Evolutionary conservation across 768 basidiomycete species (phyloP).

Genomic region (Strobilomyces dryophilus): DNA sequence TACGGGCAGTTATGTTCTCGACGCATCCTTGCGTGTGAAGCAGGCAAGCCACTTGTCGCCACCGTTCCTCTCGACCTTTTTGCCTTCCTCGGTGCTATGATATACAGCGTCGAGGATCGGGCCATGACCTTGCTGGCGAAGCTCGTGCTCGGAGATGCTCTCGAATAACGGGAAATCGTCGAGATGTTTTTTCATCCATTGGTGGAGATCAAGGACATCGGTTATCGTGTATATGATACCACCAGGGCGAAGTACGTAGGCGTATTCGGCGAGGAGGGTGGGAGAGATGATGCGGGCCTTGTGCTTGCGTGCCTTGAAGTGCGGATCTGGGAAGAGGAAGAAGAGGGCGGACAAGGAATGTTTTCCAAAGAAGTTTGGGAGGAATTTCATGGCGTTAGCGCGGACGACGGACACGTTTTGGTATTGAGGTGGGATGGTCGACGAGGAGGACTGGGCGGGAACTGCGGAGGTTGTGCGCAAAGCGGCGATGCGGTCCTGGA

Average conservation of each 20-base stretch:
- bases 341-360: conserved; percentile 90
- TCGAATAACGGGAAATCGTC: conserved; percentile 85
- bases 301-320: conserved; percentile 97
- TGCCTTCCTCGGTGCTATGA: conserved; percentile 91
- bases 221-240: conserved; percentile 98
- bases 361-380: conserved; percentile 92
- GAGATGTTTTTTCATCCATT: conserved; percentile 95
- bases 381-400: conserved; percentile 98
- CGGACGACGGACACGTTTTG: conserved; percentile 92
- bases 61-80: conserved; percentile 89
- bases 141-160: conserved; percentile 64
- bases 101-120: conserved; percentile 79
- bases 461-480: conserved; percentile 60
- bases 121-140: conserved; percentile 74
- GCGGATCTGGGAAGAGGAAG: conserved; percentile 98
- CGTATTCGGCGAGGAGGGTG: conserved; percentile 96
- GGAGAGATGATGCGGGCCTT: conserved; percentile 98
- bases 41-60: conserved; percentile 93
- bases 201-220: conserved; percentile 89
- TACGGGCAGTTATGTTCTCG: conserved; percentile 7
- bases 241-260: conserved; percentile 87
- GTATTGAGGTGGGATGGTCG: conserved; percentile 45
- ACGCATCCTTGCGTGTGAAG: conserved; percentile 58
- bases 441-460: conserved; percentile 13
- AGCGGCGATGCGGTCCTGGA: conserved; percentile 90